Percentiles rank a stretch among this genome's conserved stretches.
Conservation (phyloP, 208 protist species). For the Sergeia podlipaevii region DNA sequence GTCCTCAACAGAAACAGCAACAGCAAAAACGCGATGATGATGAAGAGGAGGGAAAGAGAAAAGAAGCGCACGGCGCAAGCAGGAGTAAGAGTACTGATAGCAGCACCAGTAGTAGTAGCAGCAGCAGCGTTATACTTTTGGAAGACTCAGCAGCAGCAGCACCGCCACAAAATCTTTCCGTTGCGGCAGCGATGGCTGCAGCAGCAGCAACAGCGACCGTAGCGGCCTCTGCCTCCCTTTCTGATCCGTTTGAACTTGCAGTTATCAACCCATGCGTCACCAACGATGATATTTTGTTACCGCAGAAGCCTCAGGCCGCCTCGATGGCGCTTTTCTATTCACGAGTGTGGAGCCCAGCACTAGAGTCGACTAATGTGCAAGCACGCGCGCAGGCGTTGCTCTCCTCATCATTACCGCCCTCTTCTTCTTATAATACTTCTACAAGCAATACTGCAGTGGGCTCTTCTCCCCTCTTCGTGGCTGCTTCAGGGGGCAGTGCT, state of each 20-base stretch:
- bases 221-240: background rate
- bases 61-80: slow-evolving; percentile 12
- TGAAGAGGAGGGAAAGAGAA: slow-evolving; percentile 19
- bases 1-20: too few species aligned
- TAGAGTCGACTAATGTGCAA: too few species aligned
- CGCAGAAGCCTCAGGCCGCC: slow-evolving; percentile 31
- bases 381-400: too few species aligned
- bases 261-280: slow-evolving; percentile 48
- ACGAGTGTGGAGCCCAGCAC: too few species aligned
- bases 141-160: slow-evolving; percentile 15
- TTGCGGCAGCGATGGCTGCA: background rate
- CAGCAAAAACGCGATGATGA: slow-evolving; percentile 4
- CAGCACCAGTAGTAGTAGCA: slow-evolving; percentile 41
- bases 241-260: slow-evolving; percentile 14
- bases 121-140: slow-evolving; percentile 3
- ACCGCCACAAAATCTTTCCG: background rate
- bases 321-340: slow-evolving; percentile 52
- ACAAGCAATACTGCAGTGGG: background rate
- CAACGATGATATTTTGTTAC: slow-evolving; percentile 53
- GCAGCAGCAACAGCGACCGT: background rate
- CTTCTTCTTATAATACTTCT: background rate
- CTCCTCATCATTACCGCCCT: background rate
- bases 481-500: too few species aligned
- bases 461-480: background rate
- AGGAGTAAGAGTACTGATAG: slow-evolving; percentile 44